These are phyloP conservation scores for Pichia rugopelliculosa DNA, from an alignment of 805 yeast species.

Conservation along the genomic window DNA sequence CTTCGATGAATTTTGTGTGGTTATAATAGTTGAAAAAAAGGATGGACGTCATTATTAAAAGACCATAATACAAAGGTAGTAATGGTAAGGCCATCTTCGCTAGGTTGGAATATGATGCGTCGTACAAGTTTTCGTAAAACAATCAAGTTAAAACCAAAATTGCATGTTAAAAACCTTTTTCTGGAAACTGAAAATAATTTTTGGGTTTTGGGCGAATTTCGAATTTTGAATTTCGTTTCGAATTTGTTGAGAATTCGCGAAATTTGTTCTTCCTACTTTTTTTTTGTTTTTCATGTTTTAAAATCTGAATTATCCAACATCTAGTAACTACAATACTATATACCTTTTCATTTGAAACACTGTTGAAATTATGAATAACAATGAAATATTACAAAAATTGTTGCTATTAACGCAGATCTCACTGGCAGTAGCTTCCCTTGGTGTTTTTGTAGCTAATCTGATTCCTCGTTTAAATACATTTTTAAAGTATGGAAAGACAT, in stretches of 20 bases:
- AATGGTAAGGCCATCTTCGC: conserved; percentile 1
- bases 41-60: conserved; percentile 2
- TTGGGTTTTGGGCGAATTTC: too few species aligned
- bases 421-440: conserved; percentile 1
- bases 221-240: too few species aligned
- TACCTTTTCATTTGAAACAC: not conserved
- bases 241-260: too few species aligned
- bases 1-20: conserved; percentile 1
- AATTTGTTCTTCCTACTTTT: too few species aligned
- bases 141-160: too few species aligned
- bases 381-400: not conserved
- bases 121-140: too few species aligned
- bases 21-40: conserved; percentile 3
- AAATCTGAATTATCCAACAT: too few species aligned
- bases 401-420: not conserved
- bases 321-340: too few species aligned
- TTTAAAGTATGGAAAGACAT: conserved; percentile 16
- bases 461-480: conserved; percentile 8
- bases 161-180: too few species aligned
- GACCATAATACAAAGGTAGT: conserved; percentile 4
- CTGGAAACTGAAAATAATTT: too few species aligned
- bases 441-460: conserved; percentile 8
- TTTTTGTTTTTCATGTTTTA: too few species aligned
- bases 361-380: not conserved
- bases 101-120: not conserved